Evolutionary conservation across 2,329 filamentous ascomycete genomes (phyloP).

Genomic region (Pseudogymnoascus sp.): DNA sequence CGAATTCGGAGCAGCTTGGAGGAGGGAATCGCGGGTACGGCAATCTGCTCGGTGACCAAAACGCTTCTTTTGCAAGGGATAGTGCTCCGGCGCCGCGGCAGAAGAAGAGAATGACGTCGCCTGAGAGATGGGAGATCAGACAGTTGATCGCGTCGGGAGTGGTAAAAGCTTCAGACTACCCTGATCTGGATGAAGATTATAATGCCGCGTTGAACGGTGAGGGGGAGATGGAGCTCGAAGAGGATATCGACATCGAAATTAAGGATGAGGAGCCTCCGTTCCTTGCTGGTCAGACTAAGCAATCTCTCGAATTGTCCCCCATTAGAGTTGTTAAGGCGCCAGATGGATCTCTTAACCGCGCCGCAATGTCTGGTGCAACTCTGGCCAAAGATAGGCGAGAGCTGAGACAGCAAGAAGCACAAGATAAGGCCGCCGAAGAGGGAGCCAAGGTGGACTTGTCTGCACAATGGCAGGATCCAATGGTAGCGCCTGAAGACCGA

Average conservation of each 20-base stretch:
- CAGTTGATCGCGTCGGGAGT: constrained; percentile 94
- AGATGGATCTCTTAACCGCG: constrained; percentile 94
- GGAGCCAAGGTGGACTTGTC: constrained; percentile 72
- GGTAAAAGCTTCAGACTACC: constrained; percentile 85
- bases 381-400: constrained; percentile 87
- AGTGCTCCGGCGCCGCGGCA: constrained; percentile 43
- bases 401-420: constrained; percentile 76
- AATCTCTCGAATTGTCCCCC: constrained; percentile 86
- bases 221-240: constrained; percentile 81
- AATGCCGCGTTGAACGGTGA: constrained; percentile 80
- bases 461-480: constrained; percentile 93
- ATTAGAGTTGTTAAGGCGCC: constrained; percentile 96
- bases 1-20: constrained; percentile 78
- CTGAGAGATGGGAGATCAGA: constrained; percentile 94
- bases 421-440: constrained; percentile 67
- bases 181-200: constrained; percentile 90
- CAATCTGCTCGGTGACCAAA: constrained; percentile 39
- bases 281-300: constrained; percentile 89
- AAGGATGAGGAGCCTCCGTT: constrained; percentile 95
- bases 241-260: constrained; percentile 96
- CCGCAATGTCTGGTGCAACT: constrained; percentile 85
- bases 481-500: constrained; percentile 75
- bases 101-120: constrained; percentile 91
- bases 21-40: constrained; percentile 51
- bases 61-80: constrained; percentile 57